A percentile compares a stretch with the other conserved stretches of the same genome.
These are phyloP conservation scores for Tetragonia tetragonoides DNA, from an alignment of 148 eudicot genomes.

Conservation along the genomic window DNA sequence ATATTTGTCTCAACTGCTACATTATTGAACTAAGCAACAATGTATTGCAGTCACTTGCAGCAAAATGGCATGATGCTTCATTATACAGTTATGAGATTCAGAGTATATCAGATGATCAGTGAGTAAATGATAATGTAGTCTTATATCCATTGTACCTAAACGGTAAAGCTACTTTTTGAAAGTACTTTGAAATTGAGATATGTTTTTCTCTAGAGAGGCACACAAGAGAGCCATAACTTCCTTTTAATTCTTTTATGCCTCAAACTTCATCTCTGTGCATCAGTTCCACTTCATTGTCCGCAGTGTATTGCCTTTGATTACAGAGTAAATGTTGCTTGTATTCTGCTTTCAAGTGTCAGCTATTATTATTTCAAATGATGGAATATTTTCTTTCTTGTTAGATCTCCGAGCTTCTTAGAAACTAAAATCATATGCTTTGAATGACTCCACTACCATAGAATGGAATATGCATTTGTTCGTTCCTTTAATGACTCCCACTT, in stretches of 20 bases:
- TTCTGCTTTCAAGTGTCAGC: neutral
- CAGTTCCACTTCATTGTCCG: too few relatives aligned
- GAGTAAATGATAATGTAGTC: neutral
- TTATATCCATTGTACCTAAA: neutral
- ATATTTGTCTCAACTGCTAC: too few relatives aligned
- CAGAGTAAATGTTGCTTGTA: too few relatives aligned
- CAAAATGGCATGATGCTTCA: neutral
- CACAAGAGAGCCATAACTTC: neutral
- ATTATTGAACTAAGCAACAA: too few relatives aligned
- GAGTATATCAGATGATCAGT: neutral
- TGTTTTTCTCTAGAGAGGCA: neutral
- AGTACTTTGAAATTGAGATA: neutral
- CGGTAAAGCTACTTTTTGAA: neutral
- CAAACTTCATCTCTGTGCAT: neutral
- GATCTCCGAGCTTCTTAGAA: neutral
- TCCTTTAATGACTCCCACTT: constrained; percentile 10
- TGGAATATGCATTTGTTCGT: neutral
- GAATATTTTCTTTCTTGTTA: neutral
- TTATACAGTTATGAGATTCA: neutral
- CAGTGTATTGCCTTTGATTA: too few relatives aligned
- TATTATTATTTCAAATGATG: neutral
- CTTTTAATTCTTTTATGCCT: neutral
- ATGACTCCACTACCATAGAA: neutral
- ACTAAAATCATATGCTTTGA: neutral
- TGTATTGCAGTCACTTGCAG: too few relatives aligned